Evolutionary conservation across 208 protist species (phyloP).

Genomic region (Trypanosoma mega): DNA sequence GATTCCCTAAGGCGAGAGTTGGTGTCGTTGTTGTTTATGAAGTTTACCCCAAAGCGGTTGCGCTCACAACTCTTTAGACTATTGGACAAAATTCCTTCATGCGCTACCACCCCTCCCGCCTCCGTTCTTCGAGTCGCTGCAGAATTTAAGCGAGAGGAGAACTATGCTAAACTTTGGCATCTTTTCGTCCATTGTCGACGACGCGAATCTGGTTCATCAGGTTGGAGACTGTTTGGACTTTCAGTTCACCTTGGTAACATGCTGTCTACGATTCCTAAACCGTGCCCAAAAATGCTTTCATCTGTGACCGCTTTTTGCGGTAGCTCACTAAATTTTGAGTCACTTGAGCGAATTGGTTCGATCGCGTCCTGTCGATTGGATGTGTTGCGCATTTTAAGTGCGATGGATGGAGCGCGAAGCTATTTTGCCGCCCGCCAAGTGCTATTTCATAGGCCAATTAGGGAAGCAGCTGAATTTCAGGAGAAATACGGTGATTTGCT

Average conservation of each 20-base stretch:
- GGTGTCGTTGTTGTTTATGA: conserved; percentile 14
- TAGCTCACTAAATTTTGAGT: conserved; percentile 23
- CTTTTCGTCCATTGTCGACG: conserved; percentile 12
- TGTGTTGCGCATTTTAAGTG: conserved; percentile 32
- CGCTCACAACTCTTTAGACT: conserved; percentile 15
- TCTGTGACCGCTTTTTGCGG: conserved; percentile 26
- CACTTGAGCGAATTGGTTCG: conserved; percentile 27
- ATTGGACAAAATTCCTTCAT: background rate
- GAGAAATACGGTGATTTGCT: conserved; percentile 62
- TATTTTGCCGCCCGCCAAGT: conserved; percentile 50
- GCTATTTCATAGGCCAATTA: conserved; percentile 34
- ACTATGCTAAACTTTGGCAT: conserved; percentile 5
- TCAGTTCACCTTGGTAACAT: conserved; percentile 22
- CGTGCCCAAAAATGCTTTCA: conserved; percentile 3
- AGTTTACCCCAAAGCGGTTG: conserved; percentile 10
- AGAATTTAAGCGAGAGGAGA: no score
- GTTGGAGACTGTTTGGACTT: conserved; percentile 34
- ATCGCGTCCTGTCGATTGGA: conserved; percentile 15
- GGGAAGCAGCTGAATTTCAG: conserved; percentile 35
- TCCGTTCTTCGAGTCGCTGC: conserved; percentile 8
- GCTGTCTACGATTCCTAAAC: conserved; percentile 16
- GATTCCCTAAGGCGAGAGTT: conserved; percentile 1
- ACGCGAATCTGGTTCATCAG: conserved; percentile 8
- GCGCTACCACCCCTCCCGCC: conserved; percentile 3
- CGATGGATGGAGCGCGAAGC: conserved; percentile 49